Conservation (phyloP, 2,329 filamentous ascomycete species). For the Leptographium flavum region DNA sequence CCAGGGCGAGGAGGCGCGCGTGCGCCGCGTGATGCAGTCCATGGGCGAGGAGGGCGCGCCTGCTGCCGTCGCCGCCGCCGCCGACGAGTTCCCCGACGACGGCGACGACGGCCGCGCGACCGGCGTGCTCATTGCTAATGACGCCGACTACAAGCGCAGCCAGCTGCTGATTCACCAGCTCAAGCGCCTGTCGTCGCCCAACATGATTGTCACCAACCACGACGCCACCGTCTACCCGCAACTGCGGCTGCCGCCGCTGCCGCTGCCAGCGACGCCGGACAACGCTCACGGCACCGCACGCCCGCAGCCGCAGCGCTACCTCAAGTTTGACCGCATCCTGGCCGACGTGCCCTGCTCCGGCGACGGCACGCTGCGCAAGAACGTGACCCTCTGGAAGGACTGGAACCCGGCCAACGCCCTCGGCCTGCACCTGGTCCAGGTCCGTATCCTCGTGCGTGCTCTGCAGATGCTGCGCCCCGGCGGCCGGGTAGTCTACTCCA, state of each 20-base stretch:
- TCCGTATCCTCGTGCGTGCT: conserved; percentile 78
- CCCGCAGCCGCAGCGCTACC: conserved; percentile 33
- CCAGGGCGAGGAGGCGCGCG: conserved; percentile 75
- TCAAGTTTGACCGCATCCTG: conserved; percentile 93
- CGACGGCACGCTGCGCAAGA: conserved; percentile 89
- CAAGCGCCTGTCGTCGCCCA: conserved; percentile 91
- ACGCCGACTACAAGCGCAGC: conserved; percentile 89
- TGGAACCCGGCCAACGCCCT: conserved; percentile 82
- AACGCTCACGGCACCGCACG: conserved; percentile 12
- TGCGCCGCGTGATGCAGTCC: conserved; percentile 54
- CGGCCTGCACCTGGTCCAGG: conserved; percentile 75
- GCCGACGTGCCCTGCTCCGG: conserved; percentile 96
- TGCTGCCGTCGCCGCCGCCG: conserved; percentile 22
- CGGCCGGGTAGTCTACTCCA: conserved; percentile 91
- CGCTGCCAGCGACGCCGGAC: conserved; percentile 16
- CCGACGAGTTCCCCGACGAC: conserved; percentile 32
- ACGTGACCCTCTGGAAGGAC: conserved; percentile 84
- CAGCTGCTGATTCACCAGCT: conserved; percentile 98
- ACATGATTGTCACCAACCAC: conserved; percentile 93
- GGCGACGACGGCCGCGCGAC: conserved; percentile 77
- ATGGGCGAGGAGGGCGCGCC: conserved; percentile 24
- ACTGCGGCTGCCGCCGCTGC: conserved; percentile 57
- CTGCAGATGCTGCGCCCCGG: conserved; percentile 94
- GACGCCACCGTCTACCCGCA: conserved; percentile 93
- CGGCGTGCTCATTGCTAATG: conserved; percentile 86